Evolutionary conservation across 352 stramenopile species (phyloP).

Genomic region (Thraustochytrium sp.): DNA sequence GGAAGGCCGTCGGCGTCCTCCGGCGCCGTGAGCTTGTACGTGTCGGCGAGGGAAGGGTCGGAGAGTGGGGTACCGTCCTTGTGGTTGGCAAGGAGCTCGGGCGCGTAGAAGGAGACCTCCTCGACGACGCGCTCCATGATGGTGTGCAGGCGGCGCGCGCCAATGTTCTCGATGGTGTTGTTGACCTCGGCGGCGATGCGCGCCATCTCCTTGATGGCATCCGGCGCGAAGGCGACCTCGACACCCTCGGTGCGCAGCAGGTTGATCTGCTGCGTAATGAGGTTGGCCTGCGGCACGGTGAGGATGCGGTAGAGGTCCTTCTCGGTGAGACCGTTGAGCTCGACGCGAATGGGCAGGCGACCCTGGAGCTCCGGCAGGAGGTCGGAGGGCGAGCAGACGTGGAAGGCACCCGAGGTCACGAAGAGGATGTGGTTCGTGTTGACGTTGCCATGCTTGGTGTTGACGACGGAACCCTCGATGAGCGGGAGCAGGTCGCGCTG

Average conservation of each 20-base stretch:
- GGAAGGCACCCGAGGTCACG: conserved; percentile 93
- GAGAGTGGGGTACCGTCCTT: not conserved
- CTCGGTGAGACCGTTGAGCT: conserved; percentile 96
- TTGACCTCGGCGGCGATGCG: conserved; percentile 88
- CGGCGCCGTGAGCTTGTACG: conserved; percentile 74
- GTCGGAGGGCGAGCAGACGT: conserved; percentile 94
- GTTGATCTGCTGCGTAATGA: conserved; percentile 95
- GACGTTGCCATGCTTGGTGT: conserved; percentile 93
- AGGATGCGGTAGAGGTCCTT: conserved; percentile 97
- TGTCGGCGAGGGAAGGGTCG: conserved; percentile 82
- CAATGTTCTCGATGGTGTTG: conserved; percentile 97
- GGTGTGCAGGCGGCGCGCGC: conserved; percentile 92
- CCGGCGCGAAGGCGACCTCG: conserved; percentile 87
- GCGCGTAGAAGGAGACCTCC: conserved; percentile 94
- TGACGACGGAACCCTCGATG: conserved; percentile 91
- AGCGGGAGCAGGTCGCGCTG: conserved; percentile 96
- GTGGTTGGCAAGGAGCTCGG: conserved; percentile 58
- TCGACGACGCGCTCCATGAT: conserved; percentile 97
- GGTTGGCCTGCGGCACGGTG: conserved; percentile 96
- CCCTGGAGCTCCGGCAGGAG: conserved; percentile 96
- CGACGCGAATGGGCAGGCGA: conserved; percentile 94
- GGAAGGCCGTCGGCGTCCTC: conserved; percentile 55
- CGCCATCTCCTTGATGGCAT: conserved; percentile 94
- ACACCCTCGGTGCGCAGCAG: conserved; percentile 94
- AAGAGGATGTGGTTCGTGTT: conserved; percentile 99